Conservation (phyloP, 2,329 filamentous ascomycete genomes). For the Cryphonectria radicalis region DNA sequence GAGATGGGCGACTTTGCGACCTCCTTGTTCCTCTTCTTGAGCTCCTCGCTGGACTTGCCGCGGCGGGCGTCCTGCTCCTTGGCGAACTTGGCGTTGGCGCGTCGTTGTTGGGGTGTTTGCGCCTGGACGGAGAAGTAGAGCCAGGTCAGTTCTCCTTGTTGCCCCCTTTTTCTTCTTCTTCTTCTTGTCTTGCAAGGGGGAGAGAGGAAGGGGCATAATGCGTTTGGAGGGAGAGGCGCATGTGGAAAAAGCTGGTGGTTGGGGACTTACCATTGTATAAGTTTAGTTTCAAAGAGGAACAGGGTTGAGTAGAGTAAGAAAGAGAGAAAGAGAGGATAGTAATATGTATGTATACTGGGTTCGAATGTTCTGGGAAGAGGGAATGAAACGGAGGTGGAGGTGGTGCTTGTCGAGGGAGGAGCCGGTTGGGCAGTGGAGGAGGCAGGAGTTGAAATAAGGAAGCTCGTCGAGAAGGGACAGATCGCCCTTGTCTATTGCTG, state of each 20-base stretch:
- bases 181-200: neutral
- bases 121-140: constrained; percentile 52
- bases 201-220: neutral
- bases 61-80: constrained; percentile 74
- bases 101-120: constrained; percentile 84
- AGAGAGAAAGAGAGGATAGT: neutral
- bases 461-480: constrained; percentile 22
- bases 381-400: neutral
- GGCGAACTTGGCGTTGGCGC: constrained; percentile 78
- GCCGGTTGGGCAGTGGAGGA: neutral
- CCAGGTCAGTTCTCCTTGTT: neutral
- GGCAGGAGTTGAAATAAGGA: constrained; percentile 11
- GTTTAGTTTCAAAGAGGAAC: neutral
- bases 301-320: neutral
- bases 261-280: constrained; percentile 26
- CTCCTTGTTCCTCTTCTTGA: constrained; percentile 65
- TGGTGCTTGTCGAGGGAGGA: constrained; percentile 3
- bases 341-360: neutral
- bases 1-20: constrained; percentile 64
- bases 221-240: neutral
- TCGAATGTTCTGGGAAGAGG: constrained; percentile 4
- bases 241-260: neutral
- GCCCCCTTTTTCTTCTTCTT: neutral
- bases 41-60: constrained; percentile 70
- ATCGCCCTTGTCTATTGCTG: constrained; percentile 15